Evolutionary conservation across 257 asterid species (phyloP), one percentile per base, ranked within the genome.

Genomic region (Cordia subcordata): DNA sequence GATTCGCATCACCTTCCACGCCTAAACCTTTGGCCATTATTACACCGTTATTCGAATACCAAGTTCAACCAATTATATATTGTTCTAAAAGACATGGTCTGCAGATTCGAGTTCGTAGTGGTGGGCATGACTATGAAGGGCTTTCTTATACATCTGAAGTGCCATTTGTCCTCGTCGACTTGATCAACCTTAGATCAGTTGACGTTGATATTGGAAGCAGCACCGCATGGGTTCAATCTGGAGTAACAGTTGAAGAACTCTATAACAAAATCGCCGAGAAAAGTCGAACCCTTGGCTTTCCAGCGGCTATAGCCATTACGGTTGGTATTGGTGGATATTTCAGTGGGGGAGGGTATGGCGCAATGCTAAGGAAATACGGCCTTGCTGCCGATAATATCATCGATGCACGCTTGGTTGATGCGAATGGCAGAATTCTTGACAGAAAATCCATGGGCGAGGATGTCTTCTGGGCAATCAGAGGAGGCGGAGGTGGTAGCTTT

Each of bases 291-390:
- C 64, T 74, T 0, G 82, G 69, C 4, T 70, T 81, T 21, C 21
- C 74, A 0, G 80, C 84, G 0, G 84, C 84, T 0, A 63, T 62
- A n/a, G 70, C 79, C 61, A 80, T 82, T 0, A 75, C 84, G 0
- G 80, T 75, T 0, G 87, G 84, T 19, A 67, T 76, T 18, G 82
- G 88, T 1, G 84, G 88, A 1, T 85, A 75, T 70, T 54, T 81
- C 51, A 73, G 73, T 8, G 84, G 82, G 8, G 87, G 87, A 8
- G 84, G 76, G 5, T 81, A 75, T 35, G 66, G 85, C 59, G 60
- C 56, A 79, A 27, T 76, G 55, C 64, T 72, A 0, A 76, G 85
- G 8, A 73, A 65, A 27, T 70, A 73, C 6, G 67, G 72, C 1
- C n/a, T 82, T 13, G 73, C 82, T 0, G 40, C 72, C 8, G 85